Conservation (phyloP, 441 rosid species). For the Croton setiger region DNA sequence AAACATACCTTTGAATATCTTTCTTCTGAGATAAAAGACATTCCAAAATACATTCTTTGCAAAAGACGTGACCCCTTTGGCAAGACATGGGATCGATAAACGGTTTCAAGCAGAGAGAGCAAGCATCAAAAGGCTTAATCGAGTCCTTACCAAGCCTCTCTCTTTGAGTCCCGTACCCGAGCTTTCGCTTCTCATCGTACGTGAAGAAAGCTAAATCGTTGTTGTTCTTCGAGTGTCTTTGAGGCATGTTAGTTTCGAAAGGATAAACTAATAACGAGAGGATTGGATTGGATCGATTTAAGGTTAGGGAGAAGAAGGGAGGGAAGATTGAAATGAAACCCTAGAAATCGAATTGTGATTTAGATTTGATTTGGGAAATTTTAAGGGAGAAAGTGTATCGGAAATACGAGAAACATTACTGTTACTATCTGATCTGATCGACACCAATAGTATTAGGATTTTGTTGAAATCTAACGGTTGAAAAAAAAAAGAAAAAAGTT, state of each 20-base stretch:
- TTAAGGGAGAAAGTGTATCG: too few relatives aligned
- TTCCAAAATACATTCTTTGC: slow-evolving; percentile 81
- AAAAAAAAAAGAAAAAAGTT: neutral
- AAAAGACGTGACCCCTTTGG: slow-evolving; percentile 79
- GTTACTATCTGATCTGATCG: neutral
- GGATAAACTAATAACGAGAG: neutral
- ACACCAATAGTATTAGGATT: neutral
- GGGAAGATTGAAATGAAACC: slow-evolving; percentile 9
- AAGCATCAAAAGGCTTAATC: slow-evolving; percentile 83
- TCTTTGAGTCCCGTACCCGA: slow-evolving; percentile 85
- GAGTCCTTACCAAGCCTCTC: slow-evolving; percentile 91
- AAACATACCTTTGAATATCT: slow-evolving; percentile 65
- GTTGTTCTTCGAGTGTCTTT: slow-evolving; percentile 91
- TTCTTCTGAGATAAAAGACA: slow-evolving; percentile 82
- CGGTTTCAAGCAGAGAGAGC: slow-evolving; percentile 83
- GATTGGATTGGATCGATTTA: too few relatives aligned
- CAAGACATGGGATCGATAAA: slow-evolving; percentile 80
- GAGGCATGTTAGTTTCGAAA: slow-evolving; percentile 52
- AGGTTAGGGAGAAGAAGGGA: neutral
- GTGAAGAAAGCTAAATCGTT: slow-evolving; percentile 90
- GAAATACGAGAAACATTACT: too few relatives aligned
- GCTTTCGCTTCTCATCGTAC: slow-evolving; percentile 85
- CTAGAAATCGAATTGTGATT: slow-evolving; percentile 9
- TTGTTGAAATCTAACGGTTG: neutral
- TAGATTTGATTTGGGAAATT: neutral